Conservation (phyloP, 768 basidiomycete species). For the Galerina sulciceps region DNA sequence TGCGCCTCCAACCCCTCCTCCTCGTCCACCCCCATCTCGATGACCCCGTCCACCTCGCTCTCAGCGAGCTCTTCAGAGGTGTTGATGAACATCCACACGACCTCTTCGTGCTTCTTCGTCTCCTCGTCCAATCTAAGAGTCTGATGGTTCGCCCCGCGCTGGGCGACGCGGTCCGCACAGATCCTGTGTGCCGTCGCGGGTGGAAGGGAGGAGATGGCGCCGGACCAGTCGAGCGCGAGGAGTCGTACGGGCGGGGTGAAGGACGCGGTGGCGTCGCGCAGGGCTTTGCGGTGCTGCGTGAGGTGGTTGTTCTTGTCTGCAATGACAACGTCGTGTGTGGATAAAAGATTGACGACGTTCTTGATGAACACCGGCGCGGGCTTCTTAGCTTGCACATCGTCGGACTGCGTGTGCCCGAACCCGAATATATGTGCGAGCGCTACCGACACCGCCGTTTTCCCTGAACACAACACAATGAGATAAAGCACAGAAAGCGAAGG, state of each 20-base stretch:
- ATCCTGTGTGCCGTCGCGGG: conserved; percentile 70
- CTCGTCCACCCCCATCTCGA: conserved; percentile 60
- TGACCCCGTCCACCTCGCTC: conserved; percentile 64
- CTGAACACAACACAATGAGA: conserved; percentile 42
- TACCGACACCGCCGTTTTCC: conserved; percentile 86
- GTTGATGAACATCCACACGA: conserved; percentile 82
- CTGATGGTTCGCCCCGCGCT: conserved; percentile 87
- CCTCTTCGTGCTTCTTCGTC: conserved; percentile 72
- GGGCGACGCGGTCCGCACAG: conserved; percentile 73
- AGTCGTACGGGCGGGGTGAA: conserved; percentile 57
- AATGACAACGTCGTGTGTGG: conserved; percentile 76
- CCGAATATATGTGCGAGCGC: conserved; percentile 81
- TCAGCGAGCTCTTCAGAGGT: conserved; percentile 60
- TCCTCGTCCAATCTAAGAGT: conserved; percentile 62
- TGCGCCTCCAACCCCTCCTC: conserved; percentile 53
- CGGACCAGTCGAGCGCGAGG: conserved; percentile 81
- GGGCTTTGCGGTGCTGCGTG: conserved; percentile 71
- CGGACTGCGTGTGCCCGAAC: conserved; percentile 93
- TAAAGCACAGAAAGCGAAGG: not conserved
- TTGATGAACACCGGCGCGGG: conserved; percentile 69
- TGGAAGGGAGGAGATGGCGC: conserved; percentile 55
- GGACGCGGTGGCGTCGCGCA: conserved; percentile 55
- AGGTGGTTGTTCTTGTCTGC: conserved; percentile 98
- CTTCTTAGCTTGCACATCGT: conserved; percentile 84
- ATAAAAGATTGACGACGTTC: conserved; percentile 69